Conservation (phyloP, 2,329 filamentous ascomycete genomes). For the Verticillium nonalfalfae region DNA sequence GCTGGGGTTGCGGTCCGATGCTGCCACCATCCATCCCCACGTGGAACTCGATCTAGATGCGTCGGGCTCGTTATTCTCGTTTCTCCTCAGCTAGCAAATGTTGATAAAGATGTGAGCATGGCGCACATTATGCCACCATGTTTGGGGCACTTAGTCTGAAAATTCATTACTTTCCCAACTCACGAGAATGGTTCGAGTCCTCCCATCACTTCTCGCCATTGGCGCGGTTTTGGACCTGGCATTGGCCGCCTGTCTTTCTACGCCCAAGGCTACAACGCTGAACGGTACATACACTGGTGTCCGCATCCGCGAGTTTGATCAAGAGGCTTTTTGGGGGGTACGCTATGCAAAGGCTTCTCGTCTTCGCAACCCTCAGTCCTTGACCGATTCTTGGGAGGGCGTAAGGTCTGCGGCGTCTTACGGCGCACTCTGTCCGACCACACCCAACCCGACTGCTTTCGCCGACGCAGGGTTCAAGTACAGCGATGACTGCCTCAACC, state of each 20-base stretch:
- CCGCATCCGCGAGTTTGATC: conserved; percentile 26
- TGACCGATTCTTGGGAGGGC: conserved; percentile 38
- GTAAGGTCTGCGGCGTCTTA: conserved; percentile 34
- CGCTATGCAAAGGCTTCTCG: conserved; percentile 41
- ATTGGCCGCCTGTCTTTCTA: neutral
- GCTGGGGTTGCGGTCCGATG: neutral
- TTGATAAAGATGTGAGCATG: neutral
- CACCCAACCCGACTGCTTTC: neutral
- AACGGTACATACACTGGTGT: conserved; percentile 34
- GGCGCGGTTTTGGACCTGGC: neutral
- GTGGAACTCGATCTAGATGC: neutral
- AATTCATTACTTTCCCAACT: too few species aligned
- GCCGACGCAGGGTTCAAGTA: conserved; percentile 15
- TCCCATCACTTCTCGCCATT: neutral
- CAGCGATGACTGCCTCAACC: conserved; percentile 54
- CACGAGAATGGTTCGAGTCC: neutral
- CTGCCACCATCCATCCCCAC: neutral
- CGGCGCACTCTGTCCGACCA: conserved; percentile 30
- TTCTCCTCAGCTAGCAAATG: neutral
- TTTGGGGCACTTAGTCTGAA: neutral
- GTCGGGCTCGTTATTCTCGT: neutral
- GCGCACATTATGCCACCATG: neutral
- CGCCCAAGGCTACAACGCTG: neutral
- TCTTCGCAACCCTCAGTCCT: conserved; percentile 39
- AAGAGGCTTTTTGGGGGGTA: conserved; percentile 40